Evolutionary conservation across 2,329 filamentous ascomycete genomes (phyloP), one percentile per base, ranked within the genome.

Genomic region (Scedosporium apiospermum): DNA sequence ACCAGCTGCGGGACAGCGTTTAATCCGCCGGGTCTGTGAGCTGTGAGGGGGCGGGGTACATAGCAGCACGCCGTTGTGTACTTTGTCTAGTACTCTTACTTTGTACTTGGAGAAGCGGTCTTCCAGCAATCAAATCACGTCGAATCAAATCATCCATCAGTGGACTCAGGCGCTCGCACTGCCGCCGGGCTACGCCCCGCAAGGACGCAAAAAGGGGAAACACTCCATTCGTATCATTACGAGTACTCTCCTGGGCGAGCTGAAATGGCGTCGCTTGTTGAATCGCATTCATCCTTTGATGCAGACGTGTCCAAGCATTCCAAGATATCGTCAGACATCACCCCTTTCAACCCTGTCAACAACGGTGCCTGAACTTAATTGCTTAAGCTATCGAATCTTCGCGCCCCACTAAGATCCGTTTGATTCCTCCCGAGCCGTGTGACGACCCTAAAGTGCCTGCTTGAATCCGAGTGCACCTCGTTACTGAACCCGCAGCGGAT

Each of bases 91-190:
- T 38, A 38, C 34, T 38, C 34, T 14, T 38, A 34, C 30, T 34
- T 34, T 6, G 30, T 10, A 38, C 34, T 38, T 38, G 34, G 10
- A 38, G 10, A 9, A 12, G 34, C 4, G 34, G 34, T 3, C 34
- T 14, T 38, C 34, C 34, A 38, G 34, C 34, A 38, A 12, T 38
- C 34, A 38, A 38, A 38, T 38, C 34, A 38, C 2, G 34, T 38
- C 34, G 34, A 9, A 38, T 3, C 9, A 6, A 7, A 7, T 30
- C 27, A 30, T 23, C 3, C 2, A 34, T 38, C 34, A 38, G 34
- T 38, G 34, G 34, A 38, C 34, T 38, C 34, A 38, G 34, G 69
- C 69, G 30, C 67, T 69, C 7, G 68, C 68, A 23, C 71, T 72
- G 63, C 71, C 46, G 49, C 64, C 44, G 27, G 41, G 41, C 38